These are phyloP conservation scores for Larix kaempferi DNA, from an alignment of 75 land plant genomes.

Conservation along the genomic window DNA sequence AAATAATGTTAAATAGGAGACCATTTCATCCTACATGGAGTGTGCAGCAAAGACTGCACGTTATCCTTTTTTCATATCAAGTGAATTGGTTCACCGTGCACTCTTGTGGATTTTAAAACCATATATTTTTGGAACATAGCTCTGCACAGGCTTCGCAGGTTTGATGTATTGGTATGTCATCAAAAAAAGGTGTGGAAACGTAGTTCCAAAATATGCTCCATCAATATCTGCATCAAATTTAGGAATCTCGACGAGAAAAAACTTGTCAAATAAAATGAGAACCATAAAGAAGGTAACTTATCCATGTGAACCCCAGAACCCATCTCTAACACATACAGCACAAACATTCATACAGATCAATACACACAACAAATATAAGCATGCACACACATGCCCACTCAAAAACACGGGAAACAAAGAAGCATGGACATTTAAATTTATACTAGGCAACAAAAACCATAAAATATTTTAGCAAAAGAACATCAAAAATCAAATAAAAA, in stretches of 20 bases:
- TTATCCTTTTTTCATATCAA: not conserved
- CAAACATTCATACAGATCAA: not conserved
- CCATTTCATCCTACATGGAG: not conserved
- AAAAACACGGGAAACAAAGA: not conserved
- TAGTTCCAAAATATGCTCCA: conserved; percentile 71
- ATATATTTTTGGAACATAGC: conserved; percentile 62
- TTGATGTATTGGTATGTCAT: conserved; percentile 61
- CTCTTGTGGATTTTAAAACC: conserved; percentile 64
- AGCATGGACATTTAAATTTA: no score
- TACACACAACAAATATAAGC: not conserved
- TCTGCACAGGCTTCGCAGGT: conserved; percentile 53
- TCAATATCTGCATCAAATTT: conserved; percentile 46
- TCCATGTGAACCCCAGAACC: no score
- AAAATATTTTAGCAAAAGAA: no score
- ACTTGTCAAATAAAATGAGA: not conserved
- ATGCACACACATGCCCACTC: not conserved
- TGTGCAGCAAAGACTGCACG: conserved; percentile 7
- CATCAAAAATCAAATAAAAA: no score
- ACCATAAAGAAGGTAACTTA: not conserved
- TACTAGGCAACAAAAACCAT: no score
- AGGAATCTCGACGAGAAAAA: not conserved
- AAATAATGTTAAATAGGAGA: not conserved
- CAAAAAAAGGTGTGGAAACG: conserved; percentile 68
- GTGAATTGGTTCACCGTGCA: conserved; percentile 11
- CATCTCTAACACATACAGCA: no score